phyloP scores from a whole-genome alignment of 345 rosid species.

The Angophora floribunda region DNA sequence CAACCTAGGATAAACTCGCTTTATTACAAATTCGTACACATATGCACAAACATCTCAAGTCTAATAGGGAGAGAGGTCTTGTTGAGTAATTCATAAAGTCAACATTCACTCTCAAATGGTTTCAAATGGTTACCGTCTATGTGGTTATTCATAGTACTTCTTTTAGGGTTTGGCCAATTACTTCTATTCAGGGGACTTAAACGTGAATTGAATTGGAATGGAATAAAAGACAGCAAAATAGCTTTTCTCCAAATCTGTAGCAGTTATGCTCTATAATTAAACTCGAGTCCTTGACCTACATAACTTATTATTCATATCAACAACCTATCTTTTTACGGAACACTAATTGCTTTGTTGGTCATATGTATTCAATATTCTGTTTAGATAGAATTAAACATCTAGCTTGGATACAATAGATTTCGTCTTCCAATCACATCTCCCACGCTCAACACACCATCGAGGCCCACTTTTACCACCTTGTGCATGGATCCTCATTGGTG shows the following conservation, averaged over 20 bases:
- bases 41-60: background rate
- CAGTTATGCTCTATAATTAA: background rate
- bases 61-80: accelerated
- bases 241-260: background rate
- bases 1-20: background rate
- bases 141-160: background rate
- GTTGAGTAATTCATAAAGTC: background rate
- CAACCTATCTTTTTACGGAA: background rate
- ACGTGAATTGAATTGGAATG: background rate
- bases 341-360: background rate
- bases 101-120: accelerated
- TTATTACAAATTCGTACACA: background rate
- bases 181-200: accelerated
- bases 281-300: background rate
- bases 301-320: background rate
- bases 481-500: background rate
- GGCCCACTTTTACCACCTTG: background rate
- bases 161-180: background rate
- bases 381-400: background rate
- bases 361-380: background rate
- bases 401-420: background rate
- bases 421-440: background rate
- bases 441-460: background rate
- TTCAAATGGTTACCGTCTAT: background rate
- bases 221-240: accelerated